These are phyloP conservation scores for Penicillium tannophilum DNA, from an alignment of 495 filamentous ascomycete genomes.

Conservation along the genomic window DNA sequence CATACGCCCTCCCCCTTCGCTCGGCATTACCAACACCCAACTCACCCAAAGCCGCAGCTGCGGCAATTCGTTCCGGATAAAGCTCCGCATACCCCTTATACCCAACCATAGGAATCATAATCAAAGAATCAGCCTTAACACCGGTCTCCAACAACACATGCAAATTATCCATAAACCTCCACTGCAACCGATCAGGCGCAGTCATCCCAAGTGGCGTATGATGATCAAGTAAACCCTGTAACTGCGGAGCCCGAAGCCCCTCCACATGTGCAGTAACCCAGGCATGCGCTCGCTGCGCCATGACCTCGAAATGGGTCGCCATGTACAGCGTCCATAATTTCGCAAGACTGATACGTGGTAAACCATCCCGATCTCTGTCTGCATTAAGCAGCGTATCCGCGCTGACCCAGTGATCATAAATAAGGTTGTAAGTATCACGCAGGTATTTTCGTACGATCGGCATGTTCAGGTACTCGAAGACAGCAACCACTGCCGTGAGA, in stretches of 20 bases:
- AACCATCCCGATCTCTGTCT: not conserved
- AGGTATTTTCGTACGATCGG: constrained; percentile 23
- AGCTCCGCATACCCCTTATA: constrained; percentile 20
- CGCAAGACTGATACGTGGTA: constrained; percentile 18
- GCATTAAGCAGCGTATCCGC: constrained; percentile 24
- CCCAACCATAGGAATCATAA: constrained; percentile 30
- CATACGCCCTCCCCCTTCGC: constrained; percentile 15
- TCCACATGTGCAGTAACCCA: constrained; percentile 31
- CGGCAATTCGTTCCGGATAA: not conserved
- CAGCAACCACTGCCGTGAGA: constrained; percentile 31
- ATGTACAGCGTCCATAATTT: constrained; percentile 36
- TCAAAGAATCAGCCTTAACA: constrained; percentile 23
- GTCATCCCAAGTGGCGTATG: not conserved
- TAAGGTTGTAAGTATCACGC: constrained; percentile 33
- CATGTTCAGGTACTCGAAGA: constrained; percentile 34
- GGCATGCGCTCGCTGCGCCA: constrained; percentile 31
- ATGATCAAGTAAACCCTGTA: constrained; percentile 11
- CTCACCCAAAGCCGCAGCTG: not conserved
- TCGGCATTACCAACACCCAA: constrained; percentile 1
- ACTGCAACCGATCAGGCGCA: constrained; percentile 18
- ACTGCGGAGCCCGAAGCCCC: constrained; percentile 21
- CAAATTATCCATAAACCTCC: constrained; percentile 24
- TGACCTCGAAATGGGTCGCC: constrained; percentile 23
- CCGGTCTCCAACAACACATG: constrained; percentile 28
- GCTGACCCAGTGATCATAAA: constrained; percentile 26